Conservation (phyloP, 2,329 filamentous ascomycete genomes). For the Didymella lethalis region DNA sequence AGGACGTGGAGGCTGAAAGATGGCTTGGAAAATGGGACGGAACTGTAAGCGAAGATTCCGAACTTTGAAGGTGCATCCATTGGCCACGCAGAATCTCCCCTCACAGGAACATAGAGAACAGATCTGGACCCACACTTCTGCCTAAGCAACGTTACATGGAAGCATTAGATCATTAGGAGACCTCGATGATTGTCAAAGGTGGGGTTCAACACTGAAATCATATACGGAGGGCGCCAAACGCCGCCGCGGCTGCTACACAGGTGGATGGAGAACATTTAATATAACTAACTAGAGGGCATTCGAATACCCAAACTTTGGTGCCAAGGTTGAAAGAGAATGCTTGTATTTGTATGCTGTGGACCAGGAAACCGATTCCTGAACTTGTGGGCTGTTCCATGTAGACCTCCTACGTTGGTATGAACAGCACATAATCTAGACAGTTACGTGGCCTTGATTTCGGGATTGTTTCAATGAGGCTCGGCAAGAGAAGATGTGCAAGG, state of each 20-base stretch:
- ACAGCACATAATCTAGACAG: neutral
- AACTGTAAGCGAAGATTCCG: conserved; percentile 4
- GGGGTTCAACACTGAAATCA: neutral
- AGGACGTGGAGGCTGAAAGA: conserved; percentile 14
- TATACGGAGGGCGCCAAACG: neutral
- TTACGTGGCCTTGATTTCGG: neutral
- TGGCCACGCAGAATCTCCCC: neutral
- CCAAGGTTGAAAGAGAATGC: neutral
- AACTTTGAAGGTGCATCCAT: neutral
- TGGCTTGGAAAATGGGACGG: conserved; percentile 8
- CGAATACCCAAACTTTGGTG: neutral
- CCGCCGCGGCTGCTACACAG: neutral
- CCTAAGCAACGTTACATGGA: neutral
- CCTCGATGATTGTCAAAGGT: neutral
- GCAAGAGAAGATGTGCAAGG: neutral
- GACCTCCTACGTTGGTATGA: neutral
- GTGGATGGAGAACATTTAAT: neutral
- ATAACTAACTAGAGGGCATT: neutral
- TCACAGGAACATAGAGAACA: neutral
- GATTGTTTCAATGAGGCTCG: neutral
- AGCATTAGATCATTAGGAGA: neutral
- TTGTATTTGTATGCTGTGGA: neutral
- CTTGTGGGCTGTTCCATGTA: neutral
- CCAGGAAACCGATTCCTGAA: neutral
- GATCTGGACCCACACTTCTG: neutral